Conservation (phyloP, 768 basidiomycete species). For the Tylopilus subfusipes region DNA sequence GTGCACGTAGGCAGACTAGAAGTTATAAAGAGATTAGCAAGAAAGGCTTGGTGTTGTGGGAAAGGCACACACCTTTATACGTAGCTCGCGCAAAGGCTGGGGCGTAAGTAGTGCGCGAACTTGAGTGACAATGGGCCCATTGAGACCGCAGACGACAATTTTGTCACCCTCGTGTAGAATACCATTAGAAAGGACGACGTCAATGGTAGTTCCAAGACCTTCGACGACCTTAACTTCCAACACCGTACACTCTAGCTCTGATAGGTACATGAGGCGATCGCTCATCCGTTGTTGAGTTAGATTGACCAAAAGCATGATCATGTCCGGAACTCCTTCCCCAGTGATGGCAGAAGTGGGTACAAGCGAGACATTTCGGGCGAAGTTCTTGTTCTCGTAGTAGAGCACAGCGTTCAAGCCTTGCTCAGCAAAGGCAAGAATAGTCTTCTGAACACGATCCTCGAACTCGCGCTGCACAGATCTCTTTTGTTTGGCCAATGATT, state of each 20-base stretch:
- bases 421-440: slow-evolving; percentile 93
- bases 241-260: slow-evolving; percentile 95
- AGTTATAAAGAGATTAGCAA: slow-evolving; percentile 3
- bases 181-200: slow-evolving; percentile 94
- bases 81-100: slow-evolving; percentile 91
- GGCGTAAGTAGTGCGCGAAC: slow-evolving; percentile 92
- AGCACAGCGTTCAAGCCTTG: slow-evolving; percentile 93
- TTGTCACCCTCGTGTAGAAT: slow-evolving; percentile 86
- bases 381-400: slow-evolving; percentile 97
- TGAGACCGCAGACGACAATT: slow-evolving; percentile 94
- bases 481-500: slow-evolving; percentile 82
- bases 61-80: slow-evolving; percentile 71
- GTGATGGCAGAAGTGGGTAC: slow-evolving; percentile 98
- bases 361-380: slow-evolving; percentile 89
- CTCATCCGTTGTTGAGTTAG: slow-evolving; percentile 98
- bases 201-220: slow-evolving; percentile 96
- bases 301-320: slow-evolving; percentile 98
- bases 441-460: slow-evolving; percentile 80
- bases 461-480: slow-evolving; percentile 84
- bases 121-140: slow-evolving; percentile 95
- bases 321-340: slow-evolving; percentile 97
- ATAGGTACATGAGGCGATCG: slow-evolving; percentile 95
- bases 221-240: slow-evolving; percentile 99
- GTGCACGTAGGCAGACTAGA: slow-evolving; percentile 90
- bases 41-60: neutral